Base-by-base conservation (phyloP, 768 basidiomycete genomes). In the Suillus lakei region DNA sequence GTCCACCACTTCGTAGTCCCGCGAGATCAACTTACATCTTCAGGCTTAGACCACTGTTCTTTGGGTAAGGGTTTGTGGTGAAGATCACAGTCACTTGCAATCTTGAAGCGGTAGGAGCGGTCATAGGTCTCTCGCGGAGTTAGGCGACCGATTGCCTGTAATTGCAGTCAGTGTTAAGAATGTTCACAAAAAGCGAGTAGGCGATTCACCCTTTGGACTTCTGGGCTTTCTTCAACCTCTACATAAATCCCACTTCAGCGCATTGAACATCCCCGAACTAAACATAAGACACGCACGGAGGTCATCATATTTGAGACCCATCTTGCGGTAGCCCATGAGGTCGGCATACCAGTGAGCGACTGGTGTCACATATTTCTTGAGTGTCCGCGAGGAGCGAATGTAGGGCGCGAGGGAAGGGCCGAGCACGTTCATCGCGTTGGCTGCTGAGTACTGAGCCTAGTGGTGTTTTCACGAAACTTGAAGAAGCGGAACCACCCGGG, bases 301-400 rank as follows among this genome's bases (percentile, higher is more conserved):
- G 85, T 99, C 97, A 77, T 99, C 97, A 77, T 98, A 96, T 74
- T 86, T 88, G 80, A 98, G 87, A 70, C 97, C 97, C 73, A 93
- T 84, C 73, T 89, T 84, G 70, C 97, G 87, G 84, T 96, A 93
- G 46, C 96, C 95, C 44, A 90, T 78, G 62, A 90, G 80, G 75
- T 91, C 77, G 71, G 90, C 90, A 74, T 98, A 98, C 86, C 90
- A 91, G 70, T 86, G 83, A 9, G 95, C 92, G 63, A 98, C 58
- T 63, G 95, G 95, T 66, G 88, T 89, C 68, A 97, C 69, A 79
- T 86, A 83, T 66, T 80, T 84, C 75, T 84, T 85, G 63, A 98
- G 84, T 28, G 87, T 84, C 71, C 87, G 86, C 32, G 88, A 90
- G 53, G 87, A 84, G 73, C 85, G 85, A 74, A 98, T 82, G 72